phyloP scores from a whole-genome alignment of 2,329 filamentous ascomycete species.

The Botrytis tulipae region DNA sequence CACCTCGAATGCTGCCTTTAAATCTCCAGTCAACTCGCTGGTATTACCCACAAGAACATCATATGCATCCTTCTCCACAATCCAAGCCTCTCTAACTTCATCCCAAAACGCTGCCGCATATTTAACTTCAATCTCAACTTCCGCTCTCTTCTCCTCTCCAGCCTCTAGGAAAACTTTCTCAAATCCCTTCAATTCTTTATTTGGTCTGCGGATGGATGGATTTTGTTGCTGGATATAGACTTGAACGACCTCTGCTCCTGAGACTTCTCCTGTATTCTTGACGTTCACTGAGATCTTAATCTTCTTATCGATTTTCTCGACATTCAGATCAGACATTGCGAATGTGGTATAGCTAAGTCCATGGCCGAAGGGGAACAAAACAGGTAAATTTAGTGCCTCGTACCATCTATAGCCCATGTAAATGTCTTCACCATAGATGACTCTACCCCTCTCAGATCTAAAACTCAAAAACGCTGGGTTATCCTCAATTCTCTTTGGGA shows the following conservation, averaged over 20 bases:
- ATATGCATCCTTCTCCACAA: constrained; percentile 42
- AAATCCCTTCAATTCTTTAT: constrained; percentile 66
- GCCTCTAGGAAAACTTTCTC: constrained; percentile 60
- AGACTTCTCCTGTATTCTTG: constrained; percentile 55
- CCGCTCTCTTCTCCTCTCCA: constrained; percentile 56
- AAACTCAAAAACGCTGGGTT: constrained; percentile 78
- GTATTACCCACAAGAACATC: constrained; percentile 42
- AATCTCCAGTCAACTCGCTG: constrained; percentile 46
- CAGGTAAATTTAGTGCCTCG: constrained; percentile 63
- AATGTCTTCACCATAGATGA: constrained; percentile 76
- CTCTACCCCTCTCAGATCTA: constrained; percentile 64
- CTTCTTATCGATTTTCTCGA: neutral
- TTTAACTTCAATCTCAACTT: constrained; percentile 49
- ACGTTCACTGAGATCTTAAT: neutral
- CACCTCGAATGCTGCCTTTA: constrained; percentile 56
- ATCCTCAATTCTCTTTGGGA: constrained; percentile 65
- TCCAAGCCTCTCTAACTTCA: constrained; percentile 43
- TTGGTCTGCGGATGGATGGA: constrained; percentile 49
- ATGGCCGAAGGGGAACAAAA: constrained; percentile 75
- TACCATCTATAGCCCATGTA: constrained; percentile 82
- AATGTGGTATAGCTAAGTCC: constrained; percentile 78
- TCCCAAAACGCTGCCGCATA: constrained; percentile 45
- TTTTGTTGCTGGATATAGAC: constrained; percentile 54
- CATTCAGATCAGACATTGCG: constrained; percentile 24
- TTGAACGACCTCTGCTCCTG: constrained; percentile 57